Evolutionary conservation across 441 rosid genomes (phyloP), one percentile per base, ranked within the genome.

Genomic region (Geranium incanum): DNA sequence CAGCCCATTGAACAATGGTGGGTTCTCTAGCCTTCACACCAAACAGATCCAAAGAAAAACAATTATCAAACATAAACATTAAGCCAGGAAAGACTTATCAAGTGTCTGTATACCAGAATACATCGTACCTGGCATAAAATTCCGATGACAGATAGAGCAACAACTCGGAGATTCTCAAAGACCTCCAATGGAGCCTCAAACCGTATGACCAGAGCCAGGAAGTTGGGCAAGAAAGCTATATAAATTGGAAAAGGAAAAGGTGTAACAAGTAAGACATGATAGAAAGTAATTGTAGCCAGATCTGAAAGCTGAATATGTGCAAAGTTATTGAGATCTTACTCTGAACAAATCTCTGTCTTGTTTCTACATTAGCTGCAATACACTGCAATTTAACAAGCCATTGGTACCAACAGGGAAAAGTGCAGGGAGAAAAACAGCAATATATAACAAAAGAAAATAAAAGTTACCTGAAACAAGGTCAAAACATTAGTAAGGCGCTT

Each of bases 401-500:
- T 57, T 57, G 8, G 19, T 6, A 21, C 63, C 63, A 16, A 57
- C 3, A 7, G 5, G 23, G 16, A 21, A 16, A 57, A 57, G 63
- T 57, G 19, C 21, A 15, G 21, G 63, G 23, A 16, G 28, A 57
- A 16, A 52, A n/a, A 52, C 15, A 57, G 63, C 63, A 57, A 16
- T 57, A 57, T 21, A 57, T 15, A 16, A 18, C 6, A 57, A 57
- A 57, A 21, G 52, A 8, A 16, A 16, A 57, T 1, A 57, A 6
- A 16, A n/a, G 2, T 57, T 57, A 57, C 63, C 63, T 57, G 63
- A 57, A 57, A 57, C 21, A 57, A 57, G 63, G 63, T 57, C 63
- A 57, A 57, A 57, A 57, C 63, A 57, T 57, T 57, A 57, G 63
- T 57, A 57, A 57, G 63, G 18, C 63, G 63, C 63, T 57, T 57